Conservation (phyloP, 2,329 filamentous ascomycete species). For the Claviceps capensis region DNA sequence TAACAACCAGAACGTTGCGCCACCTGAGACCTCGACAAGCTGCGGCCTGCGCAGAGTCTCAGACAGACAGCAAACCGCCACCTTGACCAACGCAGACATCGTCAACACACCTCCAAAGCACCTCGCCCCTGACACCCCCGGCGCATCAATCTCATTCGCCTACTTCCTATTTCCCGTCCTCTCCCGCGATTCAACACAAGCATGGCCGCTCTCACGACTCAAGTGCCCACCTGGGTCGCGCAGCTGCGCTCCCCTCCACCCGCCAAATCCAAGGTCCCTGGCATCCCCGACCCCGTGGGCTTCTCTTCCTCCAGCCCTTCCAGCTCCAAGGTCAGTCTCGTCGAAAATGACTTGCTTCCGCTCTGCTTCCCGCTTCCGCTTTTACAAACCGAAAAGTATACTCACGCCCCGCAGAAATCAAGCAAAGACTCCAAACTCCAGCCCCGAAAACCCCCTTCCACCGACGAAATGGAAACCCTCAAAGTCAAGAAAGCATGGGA, state of each 20-base stretch:
- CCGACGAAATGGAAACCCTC: conserved; percentile 83
- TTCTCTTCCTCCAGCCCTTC: conserved; percentile 48
- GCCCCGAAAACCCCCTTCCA: conserved; percentile 52
- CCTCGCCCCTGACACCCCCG: background rate
- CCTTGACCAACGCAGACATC: background rate
- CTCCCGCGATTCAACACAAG: background rate
- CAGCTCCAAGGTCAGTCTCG: conserved; percentile 40
- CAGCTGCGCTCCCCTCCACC: conserved; percentile 61
- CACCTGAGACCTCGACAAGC: too few relatives aligned
- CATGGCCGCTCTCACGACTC: conserved; percentile 23
- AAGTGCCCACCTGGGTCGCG: conserved; percentile 62
- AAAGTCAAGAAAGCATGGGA: conserved; percentile 99
- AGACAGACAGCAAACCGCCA: background rate
- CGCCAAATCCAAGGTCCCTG: conserved; percentile 49
- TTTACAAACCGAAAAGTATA: background rate
- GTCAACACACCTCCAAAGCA: background rate
- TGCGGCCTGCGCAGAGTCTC: too few relatives aligned
- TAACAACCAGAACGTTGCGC: background rate
- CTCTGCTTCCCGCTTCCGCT: background rate
- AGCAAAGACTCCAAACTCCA: conserved; percentile 35
- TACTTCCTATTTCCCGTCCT: background rate
- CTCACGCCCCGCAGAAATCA: conserved; percentile 26
- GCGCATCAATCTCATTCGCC: background rate
- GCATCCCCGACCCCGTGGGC: conserved; percentile 75
- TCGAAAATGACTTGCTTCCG: background rate